Evolutionary conservation across 2,329 filamentous ascomycete genomes (phyloP), one percentile per base, ranked within the genome.

Genomic region (Chalara sp.): DNA sequence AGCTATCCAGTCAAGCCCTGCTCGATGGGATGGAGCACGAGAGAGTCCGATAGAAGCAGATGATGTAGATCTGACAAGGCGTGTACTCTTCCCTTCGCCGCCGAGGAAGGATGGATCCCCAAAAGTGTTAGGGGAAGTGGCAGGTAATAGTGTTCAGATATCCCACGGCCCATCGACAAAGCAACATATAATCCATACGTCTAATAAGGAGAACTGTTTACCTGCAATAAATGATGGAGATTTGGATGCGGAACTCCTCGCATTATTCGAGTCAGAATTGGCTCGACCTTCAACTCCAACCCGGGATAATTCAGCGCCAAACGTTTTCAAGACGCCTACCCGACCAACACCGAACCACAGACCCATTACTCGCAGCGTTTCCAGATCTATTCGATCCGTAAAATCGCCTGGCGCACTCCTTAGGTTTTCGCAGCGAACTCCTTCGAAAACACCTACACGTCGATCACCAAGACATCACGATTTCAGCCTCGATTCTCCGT

Each of bases 81-180:
- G 89, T 52, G 68, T 91, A 2, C 73, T 93, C 1, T 93, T 93
- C 61, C 86, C 88, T 1, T 90, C 86, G 0, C 87, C 87, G 2
- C 21, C 21, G 21, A 76, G 83, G 42, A 86, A 85, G 57, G 78
- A 81, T 32, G 79, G 77, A 35, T 73, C 80, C 44, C 70, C 76
- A 1, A 88, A 82, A 63, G 76, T 79, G 28, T 72, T 88, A 2
- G 76, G 78, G 46, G 80, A 84, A 59, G 65, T 80, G 40, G 68
- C 73, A 11, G 69, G 76, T 12, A 84, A 83, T 57, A 64, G 75
- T 47, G 70, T 78, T 41, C 72, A 75, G 53, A 70, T 72, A 4
- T 61, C 68, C 12, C 69, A 71, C 29, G 64, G 63, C 33, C 65
- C 67, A 33, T 56, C 54, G 6, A 46, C 56, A 21, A 64, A 66